These are phyloP conservation scores for Amanita pseudoporphyria DNA, from an alignment of 768 basidiomycete genomes.

Conservation along the genomic window DNA sequence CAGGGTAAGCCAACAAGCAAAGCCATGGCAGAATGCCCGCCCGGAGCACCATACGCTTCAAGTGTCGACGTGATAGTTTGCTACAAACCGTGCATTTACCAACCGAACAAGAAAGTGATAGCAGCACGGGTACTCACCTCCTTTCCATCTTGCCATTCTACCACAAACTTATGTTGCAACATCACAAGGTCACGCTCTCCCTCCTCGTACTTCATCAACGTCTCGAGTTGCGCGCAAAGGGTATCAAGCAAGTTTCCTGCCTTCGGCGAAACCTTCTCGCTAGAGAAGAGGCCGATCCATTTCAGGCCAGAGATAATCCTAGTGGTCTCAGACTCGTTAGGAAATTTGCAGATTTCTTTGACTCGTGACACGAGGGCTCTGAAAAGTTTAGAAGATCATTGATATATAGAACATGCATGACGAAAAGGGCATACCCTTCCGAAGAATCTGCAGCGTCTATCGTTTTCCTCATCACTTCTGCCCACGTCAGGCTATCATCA, in stretches of 20 bases:
- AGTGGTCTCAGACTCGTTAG: conserved; percentile 53
- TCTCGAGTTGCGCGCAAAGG: conserved; percentile 84
- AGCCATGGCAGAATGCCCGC: conserved; percentile 87
- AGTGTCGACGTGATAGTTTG: conserved; percentile 87
- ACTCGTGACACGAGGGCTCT: conserved; percentile 71
- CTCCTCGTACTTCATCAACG: conserved; percentile 81
- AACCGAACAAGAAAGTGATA: conserved; percentile 7
- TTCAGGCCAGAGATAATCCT: conserved; percentile 85
- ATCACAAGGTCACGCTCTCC: conserved; percentile 95
- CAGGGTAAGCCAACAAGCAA: conserved; percentile 86
- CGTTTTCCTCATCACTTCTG: conserved; percentile 69
- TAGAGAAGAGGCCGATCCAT: conserved; percentile 91
- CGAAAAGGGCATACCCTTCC: conserved; percentile 44
- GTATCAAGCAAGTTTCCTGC: conserved; percentile 84
- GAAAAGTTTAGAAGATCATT: conserved; percentile 7
- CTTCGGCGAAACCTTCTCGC: conserved; percentile 48
- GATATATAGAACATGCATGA: not conserved
- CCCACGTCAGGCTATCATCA: conserved; percentile 68
- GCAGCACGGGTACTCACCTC: conserved; percentile 30
- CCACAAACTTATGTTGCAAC: conserved; percentile 96
- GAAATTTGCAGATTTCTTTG: conserved; percentile 64
- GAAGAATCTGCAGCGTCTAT: conserved; percentile 55
- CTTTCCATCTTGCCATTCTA: conserved; percentile 80
- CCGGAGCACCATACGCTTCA: conserved; percentile 64
- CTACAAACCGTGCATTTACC: conserved; percentile 21